Evolutionary conservation across 2,329 filamentous ascomycete species (phyloP), one percentile per base, ranked within the genome.

Genomic region (Aspergillus spinulosporus): DNA sequence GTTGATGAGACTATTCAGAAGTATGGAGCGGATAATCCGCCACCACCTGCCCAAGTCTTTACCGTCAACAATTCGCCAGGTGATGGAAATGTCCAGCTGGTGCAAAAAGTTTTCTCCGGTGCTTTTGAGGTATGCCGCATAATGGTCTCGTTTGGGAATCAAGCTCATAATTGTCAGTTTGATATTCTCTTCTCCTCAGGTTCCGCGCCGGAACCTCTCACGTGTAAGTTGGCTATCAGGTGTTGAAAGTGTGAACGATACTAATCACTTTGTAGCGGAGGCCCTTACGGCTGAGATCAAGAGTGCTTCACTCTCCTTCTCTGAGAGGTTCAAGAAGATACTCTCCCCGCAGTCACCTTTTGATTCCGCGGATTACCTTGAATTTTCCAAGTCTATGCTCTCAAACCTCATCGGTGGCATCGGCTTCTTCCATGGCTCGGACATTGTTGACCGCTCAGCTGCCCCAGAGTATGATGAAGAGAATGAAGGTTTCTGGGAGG

Each of bases 381-480:
- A 81, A 56, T 97, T 97, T 71, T 90, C 88, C 61, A 89, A 90
- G 72, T 92, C 88, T 61, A 88, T 99, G 80, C 89, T 99, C 64
- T 97, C 93, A 1, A 99, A 97, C 72, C 79, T 99, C 34, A 82
- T 96, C 36, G 94, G 94, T 54, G 94, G 94, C 46, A 90, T 97
- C 65, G 94, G 94, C 6, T 97, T 96, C 76, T 99, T 99, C 77
- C 84, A 95, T 67, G 94, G 94, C 40, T 83, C 94, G 56, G 88
- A 91, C 34, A 77, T 97, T 21, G 89, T 96, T 51, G 94, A 99
- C 70, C 88, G 92, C 37, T 96, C 92, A 0, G 90, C 93, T 67
- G 90, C 91, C n/a, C 79, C 88, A 7, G 93, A 96, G 67, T 97
- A 97, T 64, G 91, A 96, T 8, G 94, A 99, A 76, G 91, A 95